Evolutionary conservation across 805 yeast genomes (phyloP), one percentile per base, ranked within the genome.

Genomic region (Candida endomychidarum): DNA sequence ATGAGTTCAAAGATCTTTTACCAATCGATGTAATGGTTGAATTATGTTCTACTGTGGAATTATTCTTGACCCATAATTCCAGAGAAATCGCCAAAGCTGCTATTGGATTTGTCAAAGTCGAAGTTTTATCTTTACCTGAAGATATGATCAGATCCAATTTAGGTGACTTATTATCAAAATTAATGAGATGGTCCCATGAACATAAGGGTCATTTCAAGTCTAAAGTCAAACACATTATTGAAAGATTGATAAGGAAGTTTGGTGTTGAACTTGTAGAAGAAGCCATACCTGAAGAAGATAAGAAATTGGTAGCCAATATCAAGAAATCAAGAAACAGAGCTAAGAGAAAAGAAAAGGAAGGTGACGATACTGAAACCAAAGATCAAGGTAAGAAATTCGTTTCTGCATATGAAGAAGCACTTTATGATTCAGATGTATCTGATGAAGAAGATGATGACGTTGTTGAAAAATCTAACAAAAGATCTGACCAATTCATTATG

Each of bases 71-170:
- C 12, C 89, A 95, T 32, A 86, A 85, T 56, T 87, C 87, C 29
- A 78, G 95, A 51, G 99, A 93, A 65, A 89, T 93, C 56, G 96
- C 91, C 47, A 93, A 90, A 61, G 78, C 96, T 24, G 87, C 96
- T 8, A 80, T 93, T 55, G 99, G 99, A 2, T 91, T 91, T 54
- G 88, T 89, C 37, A 93, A 91, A 63, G 91, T 91, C 37, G 86
- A 91, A 50, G 82, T 87, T 9, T 72, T 90, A 46, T 77, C 88
- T 14, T 74, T 93, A 41, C 95, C 96, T 10, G 84, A 77, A 45
- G 95, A 86, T 16, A 56, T 81, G 50, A 80, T 93, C 40, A 75
- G 74, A 50, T 74, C 80, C 7, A 81, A 82, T 50, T 75, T 91
- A 52, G 72, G 72, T 23, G 81, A 77, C 8, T 65, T 93, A 37